These are phyloP conservation scores for Glycine soja DNA, from an alignment of 306 rosid species.

Conservation along the genomic window DNA sequence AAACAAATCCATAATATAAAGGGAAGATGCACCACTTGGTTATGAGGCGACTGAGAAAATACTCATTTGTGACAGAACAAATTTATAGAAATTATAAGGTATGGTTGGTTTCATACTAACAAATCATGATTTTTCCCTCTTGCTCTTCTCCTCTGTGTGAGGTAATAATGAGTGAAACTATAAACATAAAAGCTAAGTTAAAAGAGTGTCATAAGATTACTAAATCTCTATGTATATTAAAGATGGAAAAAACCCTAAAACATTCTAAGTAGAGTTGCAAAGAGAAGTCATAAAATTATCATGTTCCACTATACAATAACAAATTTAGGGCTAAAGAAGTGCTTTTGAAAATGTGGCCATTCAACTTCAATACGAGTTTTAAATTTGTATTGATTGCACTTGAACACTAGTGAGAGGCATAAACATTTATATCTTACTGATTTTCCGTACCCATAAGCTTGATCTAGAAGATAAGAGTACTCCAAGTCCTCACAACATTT, in stretches of 20 bases:
- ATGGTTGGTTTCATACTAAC: too few relatives aligned
- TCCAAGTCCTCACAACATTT: conserved; percentile 97
- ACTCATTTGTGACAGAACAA: too few relatives aligned
- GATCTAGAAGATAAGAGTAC: conserved; percentile 89
- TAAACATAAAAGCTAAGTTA: conserved; percentile 3
- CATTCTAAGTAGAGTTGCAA: neutral
- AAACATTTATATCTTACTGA: conserved; percentile 60
- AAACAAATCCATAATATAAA: neutral
- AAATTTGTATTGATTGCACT: conserved; percentile 13
- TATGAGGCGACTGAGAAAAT: too few relatives aligned
- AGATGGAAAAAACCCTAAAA: neutral
- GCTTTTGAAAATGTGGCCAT: neutral
- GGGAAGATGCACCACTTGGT: neutral
- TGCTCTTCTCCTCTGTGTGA: neutral
- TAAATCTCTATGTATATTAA: neutral
- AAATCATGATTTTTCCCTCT: too few relatives aligned
- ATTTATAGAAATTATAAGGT: too few relatives aligned
- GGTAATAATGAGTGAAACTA: neutral
- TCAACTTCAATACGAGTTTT: neutral
- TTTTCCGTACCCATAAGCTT: conserved; percentile 85
- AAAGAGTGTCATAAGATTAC: conserved; percentile 1
- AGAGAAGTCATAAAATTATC: neutral
- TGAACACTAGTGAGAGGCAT: conserved; percentile 15
- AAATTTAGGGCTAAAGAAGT: neutral
- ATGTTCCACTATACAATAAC: neutral